phyloP scores from a whole-genome alignment of 805 yeast species.

The Pichia phayaonensis region DNA sequence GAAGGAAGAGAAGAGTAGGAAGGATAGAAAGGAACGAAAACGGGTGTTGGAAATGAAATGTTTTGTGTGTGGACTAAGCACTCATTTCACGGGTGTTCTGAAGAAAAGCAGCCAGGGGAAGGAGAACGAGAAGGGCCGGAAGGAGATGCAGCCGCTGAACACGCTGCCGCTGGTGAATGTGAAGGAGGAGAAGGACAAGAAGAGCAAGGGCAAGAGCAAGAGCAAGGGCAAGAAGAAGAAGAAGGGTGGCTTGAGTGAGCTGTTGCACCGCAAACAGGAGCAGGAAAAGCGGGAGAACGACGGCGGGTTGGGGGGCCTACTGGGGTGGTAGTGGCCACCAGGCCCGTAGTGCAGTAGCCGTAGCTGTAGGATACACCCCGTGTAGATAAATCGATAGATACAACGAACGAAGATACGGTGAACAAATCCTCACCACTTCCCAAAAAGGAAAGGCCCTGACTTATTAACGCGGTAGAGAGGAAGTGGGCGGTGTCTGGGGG shows the following conservation, averaged over 20 bases:
- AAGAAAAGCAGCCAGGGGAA: not conserved
- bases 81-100: not conserved
- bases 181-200: slow-evolving; percentile 8
- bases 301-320: not conserved
- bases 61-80: not conserved
- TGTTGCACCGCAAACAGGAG: slow-evolving; percentile 17
- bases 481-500: too few relatives aligned
- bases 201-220: slow-evolving; percentile 21
- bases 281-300: slow-evolving; percentile 8
- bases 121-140: not conserved
- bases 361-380: too few relatives aligned
- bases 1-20: too few relatives aligned
- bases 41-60: not conserved
- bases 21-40: not conserved
- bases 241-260: slow-evolving; percentile 18
- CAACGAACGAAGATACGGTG: too few relatives aligned
- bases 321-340: not conserved
- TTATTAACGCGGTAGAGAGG: not conserved
- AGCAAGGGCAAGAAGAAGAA: slow-evolving; percentile 22
- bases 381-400: too few relatives aligned
- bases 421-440: not conserved
- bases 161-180: not conserved
- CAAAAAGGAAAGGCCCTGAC: not conserved
- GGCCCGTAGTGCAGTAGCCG: too few relatives aligned
- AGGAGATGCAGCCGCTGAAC: not conserved